These are phyloP conservation scores for Thielaviopsis populi DNA, from an alignment of 2,329 filamentous ascomycete genomes.

Conservation along the genomic window DNA sequence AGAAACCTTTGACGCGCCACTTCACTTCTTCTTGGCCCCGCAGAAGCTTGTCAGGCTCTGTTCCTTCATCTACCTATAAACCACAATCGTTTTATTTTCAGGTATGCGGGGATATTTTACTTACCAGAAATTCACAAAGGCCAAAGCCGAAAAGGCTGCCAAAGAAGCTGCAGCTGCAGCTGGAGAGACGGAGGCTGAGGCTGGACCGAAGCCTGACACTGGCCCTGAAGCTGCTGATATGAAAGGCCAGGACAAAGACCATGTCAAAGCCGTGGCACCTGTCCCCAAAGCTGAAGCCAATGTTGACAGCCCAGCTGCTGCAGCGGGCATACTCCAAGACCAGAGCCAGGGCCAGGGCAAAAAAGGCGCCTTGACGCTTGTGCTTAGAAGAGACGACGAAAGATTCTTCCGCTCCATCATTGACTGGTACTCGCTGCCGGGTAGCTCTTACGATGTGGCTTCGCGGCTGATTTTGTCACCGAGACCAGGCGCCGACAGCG, in stretches of 20 bases:
- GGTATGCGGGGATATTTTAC: slow-evolving; percentile 48
- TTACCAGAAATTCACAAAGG: slow-evolving; percentile 48
- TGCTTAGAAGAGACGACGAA: slow-evolving; percentile 43
- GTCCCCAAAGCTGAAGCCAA: too few relatives aligned
- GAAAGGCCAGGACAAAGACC: slow-evolving; percentile 12
- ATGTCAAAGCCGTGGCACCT: not conserved
- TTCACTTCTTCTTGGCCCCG: too few relatives aligned
- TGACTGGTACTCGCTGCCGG: slow-evolving; percentile 12
- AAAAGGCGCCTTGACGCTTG: slow-evolving; percentile 11
- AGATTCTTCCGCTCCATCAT: slow-evolving; percentile 42
- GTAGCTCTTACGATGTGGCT: slow-evolving; percentile 26
- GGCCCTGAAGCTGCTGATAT: slow-evolving; percentile 17
- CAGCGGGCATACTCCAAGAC: not conserved
- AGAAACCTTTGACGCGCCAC: too few relatives aligned
- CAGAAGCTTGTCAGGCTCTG: too few relatives aligned
- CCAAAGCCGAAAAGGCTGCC: slow-evolving; percentile 35
- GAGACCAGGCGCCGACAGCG: slow-evolving; percentile 20
- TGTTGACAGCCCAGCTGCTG: not conserved
- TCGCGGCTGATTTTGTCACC: slow-evolving; percentile 41
- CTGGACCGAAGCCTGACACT: slow-evolving; percentile 17
- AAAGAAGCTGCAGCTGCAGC: slow-evolving; percentile 14
- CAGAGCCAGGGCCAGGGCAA: not conserved
- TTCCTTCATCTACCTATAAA: not conserved
- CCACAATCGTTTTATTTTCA: not conserved
- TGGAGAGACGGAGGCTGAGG: not conserved